Conservation (phyloP, 148 eudicot genomes). For the Spergularia bocconei region DNA sequence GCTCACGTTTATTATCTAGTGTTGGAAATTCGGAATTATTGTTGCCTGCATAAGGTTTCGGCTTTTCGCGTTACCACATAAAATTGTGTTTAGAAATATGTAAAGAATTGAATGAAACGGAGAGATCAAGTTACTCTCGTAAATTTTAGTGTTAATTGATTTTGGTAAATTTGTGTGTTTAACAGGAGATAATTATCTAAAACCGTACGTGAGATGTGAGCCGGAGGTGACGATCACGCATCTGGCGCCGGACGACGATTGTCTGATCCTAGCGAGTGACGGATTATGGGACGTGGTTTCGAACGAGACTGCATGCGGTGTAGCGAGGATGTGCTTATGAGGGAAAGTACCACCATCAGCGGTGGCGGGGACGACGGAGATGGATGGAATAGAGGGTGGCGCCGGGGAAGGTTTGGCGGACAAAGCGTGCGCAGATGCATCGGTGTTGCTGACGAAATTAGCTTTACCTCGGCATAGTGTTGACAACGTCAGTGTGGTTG, state of each 20-base stretch:
- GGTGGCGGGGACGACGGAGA: constrained; percentile 9
- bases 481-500: constrained; percentile 64
- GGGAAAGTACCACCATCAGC: constrained; percentile 32
- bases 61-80: too few relatives aligned
- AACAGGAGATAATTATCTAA: constrained; percentile 77
- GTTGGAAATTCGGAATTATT: neutral
- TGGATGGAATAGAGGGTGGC: constrained; percentile 8
- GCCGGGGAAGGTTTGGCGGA: constrained; percentile 27
- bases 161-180: neutral
- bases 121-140: neutral
- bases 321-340: constrained; percentile 58
- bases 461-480: constrained; percentile 61
- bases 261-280: constrained; percentile 72
- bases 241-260: constrained; percentile 63
- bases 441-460: constrained; percentile 54
- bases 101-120: too few relatives aligned
- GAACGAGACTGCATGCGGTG: constrained; percentile 70
- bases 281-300: constrained; percentile 90
- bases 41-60: neutral
- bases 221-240: constrained; percentile 70
- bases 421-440: constrained; percentile 53
- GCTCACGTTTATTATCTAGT: neutral
- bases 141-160: neutral
- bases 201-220: constrained; percentile 71
- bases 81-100: too few relatives aligned